Evolutionary conservation across 1,284 basidiomycete genomes (phyloP).

Genomic region (Porodaedalea pini): DNA sequence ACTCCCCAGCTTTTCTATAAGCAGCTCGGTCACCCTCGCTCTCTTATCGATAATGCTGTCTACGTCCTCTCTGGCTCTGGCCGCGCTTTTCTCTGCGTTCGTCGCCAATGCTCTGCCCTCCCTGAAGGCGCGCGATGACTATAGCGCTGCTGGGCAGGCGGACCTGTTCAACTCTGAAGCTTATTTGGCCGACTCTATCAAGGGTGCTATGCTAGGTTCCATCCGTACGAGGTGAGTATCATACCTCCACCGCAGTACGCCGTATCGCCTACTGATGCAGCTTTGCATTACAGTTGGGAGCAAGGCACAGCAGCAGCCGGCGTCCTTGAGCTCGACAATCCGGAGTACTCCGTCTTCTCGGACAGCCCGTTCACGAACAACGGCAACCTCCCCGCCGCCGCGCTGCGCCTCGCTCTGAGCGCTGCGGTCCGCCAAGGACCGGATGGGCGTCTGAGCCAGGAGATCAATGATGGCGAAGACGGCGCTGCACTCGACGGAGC

Average conservation of each 20-base stretch:
- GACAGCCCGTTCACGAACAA: conserved; percentile 23
- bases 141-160: background rate
- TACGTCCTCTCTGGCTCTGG: background rate
- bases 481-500: conserved; percentile 33
- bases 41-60: background rate
- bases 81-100: background rate
- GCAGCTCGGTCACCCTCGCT: background rate
- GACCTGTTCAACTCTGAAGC: conserved; percentile 4
- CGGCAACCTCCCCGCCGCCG: conserved; percentile 23
- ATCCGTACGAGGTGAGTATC: conserved; percentile 26
- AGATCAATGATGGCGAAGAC: conserved; percentile 29
- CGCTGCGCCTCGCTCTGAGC: conserved; percentile 30
- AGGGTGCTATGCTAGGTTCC: conserved; percentile 26
- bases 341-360: conserved; percentile 30
- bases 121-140: background rate
- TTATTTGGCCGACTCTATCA: conserved; percentile 16
- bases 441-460: conserved; percentile 31
- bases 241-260: background rate
- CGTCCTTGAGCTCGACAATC: conserved; percentile 29
- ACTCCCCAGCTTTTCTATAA: background rate
- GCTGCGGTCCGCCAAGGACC: conserved; percentile 29
- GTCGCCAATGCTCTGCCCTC: background rate
- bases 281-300: conserved; percentile 28
- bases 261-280: background rate
- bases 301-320: conserved; percentile 31